Conservation (phyloP, 2,329 filamentous ascomycete species). For the Celoporthe dispersa region DNA sequence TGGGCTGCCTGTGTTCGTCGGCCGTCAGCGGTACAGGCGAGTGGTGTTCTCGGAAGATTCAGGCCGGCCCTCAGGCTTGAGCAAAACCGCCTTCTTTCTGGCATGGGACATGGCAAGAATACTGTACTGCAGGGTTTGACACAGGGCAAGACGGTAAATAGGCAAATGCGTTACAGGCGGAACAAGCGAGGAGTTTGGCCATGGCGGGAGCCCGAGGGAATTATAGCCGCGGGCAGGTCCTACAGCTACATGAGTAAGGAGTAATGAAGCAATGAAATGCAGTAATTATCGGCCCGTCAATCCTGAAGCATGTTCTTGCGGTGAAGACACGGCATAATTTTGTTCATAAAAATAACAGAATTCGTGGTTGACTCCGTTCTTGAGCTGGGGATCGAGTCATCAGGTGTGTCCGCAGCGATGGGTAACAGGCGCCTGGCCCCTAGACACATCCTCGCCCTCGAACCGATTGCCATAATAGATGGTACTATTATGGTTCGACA, state of each 20-base stretch:
- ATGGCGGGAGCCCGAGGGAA: not conserved
- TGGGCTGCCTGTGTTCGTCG: not conserved
- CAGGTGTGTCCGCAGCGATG: not conserved
- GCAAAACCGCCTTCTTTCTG: no score
- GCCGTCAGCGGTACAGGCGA: no score
- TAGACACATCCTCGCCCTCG: not conserved
- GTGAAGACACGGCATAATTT: not conserved
- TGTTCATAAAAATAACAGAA: not conserved
- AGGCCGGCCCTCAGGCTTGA: no score
- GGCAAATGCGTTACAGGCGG: not conserved
- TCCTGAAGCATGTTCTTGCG: not conserved
- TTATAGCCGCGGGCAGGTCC: not conserved
- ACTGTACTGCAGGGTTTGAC: no score
- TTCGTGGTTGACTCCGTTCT: not conserved
- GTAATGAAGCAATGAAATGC: not conserved
- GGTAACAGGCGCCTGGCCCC: not conserved
- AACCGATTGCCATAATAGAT: not conserved
- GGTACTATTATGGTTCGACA: no score
- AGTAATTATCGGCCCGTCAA: not conserved
- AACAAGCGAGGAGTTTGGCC: not conserved
- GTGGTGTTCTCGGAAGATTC: no score
- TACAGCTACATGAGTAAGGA: not conserved
- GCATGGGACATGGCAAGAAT: no score
- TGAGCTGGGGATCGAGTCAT: not conserved
- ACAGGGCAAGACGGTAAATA: not conserved